Evolutionary conservation across 192 early-diverging fungal genomes (phyloP), one percentile per base, ranked within the genome.

Genomic region (Spizellomyces punctatus): DNA sequence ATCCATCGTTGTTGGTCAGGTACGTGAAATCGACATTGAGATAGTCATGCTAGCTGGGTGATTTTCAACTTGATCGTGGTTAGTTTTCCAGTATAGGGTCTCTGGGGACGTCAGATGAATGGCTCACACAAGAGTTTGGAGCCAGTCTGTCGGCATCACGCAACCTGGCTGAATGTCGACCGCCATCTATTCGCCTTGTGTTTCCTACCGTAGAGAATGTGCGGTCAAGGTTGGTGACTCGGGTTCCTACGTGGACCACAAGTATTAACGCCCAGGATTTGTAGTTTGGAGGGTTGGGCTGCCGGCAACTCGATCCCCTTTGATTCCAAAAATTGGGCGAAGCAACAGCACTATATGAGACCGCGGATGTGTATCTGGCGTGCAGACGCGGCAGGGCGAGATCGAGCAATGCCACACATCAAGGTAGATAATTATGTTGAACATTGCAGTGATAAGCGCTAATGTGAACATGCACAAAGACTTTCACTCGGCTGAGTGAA

Each of bases 381-480:
- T 45, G 86, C 82, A 0, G 44, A 60, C 6, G 66, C 69, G 14
- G 73, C 83, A 14, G 88, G 84, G 5, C 72, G 90, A 43, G 76
- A 86, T 17, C 56, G 73, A 47, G 78, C 87, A 10, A 89, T 90
- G 86, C 90, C 90, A 41, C 90, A 91, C 75, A 86, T 91, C 69
- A 91, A 90, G 65, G 85, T 82, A 78, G 5, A 43, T 56, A 46
- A 50, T 56, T 7, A 56, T n/a, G 54, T 56, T 17, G n/a, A 65
- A 19, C 41, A 44, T 27, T 82, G 14, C 66, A 9, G n/a, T 10
- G 47, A 56, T 6, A 6, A 7, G 4, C 22, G n/a, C 6, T n/a
- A 22, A 19, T 5, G 17, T 6, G 5, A 62, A 0, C 9, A n/a
- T 36, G 6, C 14, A 17, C 36, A 16, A 17, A 57, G 58, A 70